phyloP scores from a whole-genome alignment of 805 yeast species.

The Pichia membranifaciens region DNA sequence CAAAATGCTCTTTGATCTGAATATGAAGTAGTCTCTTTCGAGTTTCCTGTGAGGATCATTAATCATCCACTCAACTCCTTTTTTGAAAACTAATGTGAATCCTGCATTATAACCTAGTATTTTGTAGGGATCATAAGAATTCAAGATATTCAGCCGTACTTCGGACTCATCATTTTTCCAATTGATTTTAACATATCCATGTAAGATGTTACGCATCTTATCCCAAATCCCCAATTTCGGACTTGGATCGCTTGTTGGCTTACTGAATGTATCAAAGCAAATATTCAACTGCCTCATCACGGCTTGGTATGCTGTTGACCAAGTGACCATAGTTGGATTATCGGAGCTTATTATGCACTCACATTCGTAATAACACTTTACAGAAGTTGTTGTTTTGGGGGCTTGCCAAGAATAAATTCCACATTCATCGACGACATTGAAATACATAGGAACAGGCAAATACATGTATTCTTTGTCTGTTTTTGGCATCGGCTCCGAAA shows the following conservation, averaged over 20 bases:
- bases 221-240: constrained; percentile 90
- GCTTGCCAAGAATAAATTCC: constrained; percentile 53
- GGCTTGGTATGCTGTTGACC: constrained; percentile 84
- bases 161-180: constrained; percentile 43
- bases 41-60: constrained; percentile 54
- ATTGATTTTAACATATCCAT: constrained; percentile 52
- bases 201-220: constrained; percentile 68
- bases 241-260: constrained; percentile 87
- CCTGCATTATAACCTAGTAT: constrained; percentile 68
- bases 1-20: constrained; percentile 53
- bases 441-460: constrained; percentile 57
- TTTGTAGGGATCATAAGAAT: constrained; percentile 73
- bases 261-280: constrained; percentile 75
- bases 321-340: constrained; percentile 59
- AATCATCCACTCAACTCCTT: constrained; percentile 51
- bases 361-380: constrained; percentile 64
- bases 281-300: constrained; percentile 76
- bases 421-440: constrained; percentile 30
- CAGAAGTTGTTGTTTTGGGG: constrained; percentile 70
- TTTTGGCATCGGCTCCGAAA: constrained; percentile 57
- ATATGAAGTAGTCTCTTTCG: constrained; percentile 60
- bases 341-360: constrained; percentile 48
- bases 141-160: constrained; percentile 59
- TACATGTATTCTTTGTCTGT: constrained; percentile 51
- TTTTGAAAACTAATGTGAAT: constrained; percentile 65